phyloP scores from a whole-genome alignment of 345 rosid genomes.

The Gossypium turneri region DNA sequence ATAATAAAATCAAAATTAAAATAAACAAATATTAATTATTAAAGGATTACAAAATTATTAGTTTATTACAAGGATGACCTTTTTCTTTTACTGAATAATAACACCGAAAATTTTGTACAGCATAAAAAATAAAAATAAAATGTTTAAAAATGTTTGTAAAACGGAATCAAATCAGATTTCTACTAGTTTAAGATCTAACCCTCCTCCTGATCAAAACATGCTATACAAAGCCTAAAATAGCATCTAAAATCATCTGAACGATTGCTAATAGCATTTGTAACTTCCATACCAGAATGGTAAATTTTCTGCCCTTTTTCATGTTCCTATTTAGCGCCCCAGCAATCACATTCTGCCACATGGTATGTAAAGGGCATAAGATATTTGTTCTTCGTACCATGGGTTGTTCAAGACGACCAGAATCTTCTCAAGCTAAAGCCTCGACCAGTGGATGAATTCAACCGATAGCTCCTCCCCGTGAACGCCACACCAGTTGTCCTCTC shows the following conservation, averaged over 20 bases:
- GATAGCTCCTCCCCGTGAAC: constrained; percentile 64
- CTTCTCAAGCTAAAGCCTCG: constrained; percentile 12
- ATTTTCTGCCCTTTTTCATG: not conserved
- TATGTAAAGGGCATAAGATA: not conserved
- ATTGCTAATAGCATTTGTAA: not conserved
- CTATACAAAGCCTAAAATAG: not conserved
- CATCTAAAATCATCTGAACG: not conserved
- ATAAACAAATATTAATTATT: too few relatives aligned
- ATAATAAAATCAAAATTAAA: too few relatives aligned
- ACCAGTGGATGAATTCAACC: constrained; percentile 28
- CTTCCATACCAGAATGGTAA: not conserved
- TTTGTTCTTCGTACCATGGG: not conserved
- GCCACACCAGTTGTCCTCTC: constrained; percentile 36
- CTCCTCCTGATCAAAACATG: not conserved
- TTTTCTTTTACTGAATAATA: too few relatives aligned
- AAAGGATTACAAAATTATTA: too few relatives aligned
- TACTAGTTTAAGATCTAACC: not conserved
- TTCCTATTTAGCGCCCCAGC: too few relatives aligned
- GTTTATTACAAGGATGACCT: too few relatives aligned
- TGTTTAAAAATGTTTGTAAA: not conserved
- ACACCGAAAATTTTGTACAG: not conserved
- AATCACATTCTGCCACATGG: too few relatives aligned
- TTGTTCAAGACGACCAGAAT: constrained; percentile 8
- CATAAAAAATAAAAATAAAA: not conserved
- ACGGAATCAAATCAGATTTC: not conserved